Conservation (phyloP, 805 yeast species). For the Naumovozyma castellii region DNA sequence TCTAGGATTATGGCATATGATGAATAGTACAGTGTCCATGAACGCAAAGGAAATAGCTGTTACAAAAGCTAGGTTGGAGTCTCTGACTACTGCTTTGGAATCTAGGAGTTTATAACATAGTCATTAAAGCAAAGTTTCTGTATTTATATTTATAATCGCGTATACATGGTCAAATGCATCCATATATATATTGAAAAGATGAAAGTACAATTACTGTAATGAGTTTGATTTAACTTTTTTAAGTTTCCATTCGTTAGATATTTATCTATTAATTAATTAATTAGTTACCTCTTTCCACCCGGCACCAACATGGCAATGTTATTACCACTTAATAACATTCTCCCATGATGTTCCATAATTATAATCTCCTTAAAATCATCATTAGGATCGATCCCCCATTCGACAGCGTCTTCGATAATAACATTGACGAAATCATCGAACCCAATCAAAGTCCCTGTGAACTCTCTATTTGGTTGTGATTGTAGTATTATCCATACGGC, state of each 20-base stretch:
- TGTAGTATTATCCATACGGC: slow-evolving; percentile 63
- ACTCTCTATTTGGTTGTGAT: slow-evolving; percentile 51
- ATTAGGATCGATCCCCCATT: slow-evolving; percentile 13
- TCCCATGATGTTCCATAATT: slow-evolving; percentile 37
- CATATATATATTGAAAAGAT: too few species aligned
- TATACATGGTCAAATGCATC: too few species aligned
- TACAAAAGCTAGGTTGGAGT: slow-evolving; percentile 20
- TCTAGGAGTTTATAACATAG: too few species aligned
- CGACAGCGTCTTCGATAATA: slow-evolving; percentile 63
- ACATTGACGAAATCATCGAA: slow-evolving; percentile 93
- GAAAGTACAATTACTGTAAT: too few species aligned
- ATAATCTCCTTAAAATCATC: slow-evolving; percentile 31
- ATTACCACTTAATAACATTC: slow-evolving; percentile 64
- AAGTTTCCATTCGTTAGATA: too few species aligned
- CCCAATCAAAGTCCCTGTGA: slow-evolving; percentile 80
- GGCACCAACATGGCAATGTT: slow-evolving; percentile 62
- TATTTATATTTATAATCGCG: too few species aligned
- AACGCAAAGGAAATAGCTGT: slow-evolving; percentile 22
- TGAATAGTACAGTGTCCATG: slow-evolving; percentile 27
- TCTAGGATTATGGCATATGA: slow-evolving; percentile 27
- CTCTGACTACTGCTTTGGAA: slow-evolving; percentile 4
- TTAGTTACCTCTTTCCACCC: slow-evolving; percentile 31
- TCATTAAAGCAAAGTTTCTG: too few species aligned
- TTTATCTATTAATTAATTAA: too few species aligned
- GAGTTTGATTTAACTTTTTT: too few species aligned